Percentiles rank a stretch among this genome's conserved stretches.
These are phyloP conservation scores for Brettanomyces sp. DNA, from an alignment of 805 yeast species.

Conservation along the genomic window DNA sequence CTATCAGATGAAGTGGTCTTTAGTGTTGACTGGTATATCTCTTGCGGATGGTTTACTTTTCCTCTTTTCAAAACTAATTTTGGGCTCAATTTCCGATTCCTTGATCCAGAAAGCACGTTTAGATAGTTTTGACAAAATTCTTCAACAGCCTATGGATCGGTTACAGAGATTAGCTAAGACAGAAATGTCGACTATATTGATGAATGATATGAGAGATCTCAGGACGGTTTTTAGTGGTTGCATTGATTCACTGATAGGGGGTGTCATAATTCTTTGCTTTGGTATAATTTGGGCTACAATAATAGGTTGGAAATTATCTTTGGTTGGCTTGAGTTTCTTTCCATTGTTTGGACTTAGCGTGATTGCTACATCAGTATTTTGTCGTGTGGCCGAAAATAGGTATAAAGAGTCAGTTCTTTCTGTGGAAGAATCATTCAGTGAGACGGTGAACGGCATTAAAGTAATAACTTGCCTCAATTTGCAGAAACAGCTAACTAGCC, in stretches of 20 bases:
- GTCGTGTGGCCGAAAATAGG: slow-evolving; percentile 42
- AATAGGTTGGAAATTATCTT: slow-evolving; percentile 78
- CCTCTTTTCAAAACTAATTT: slow-evolving; percentile 38
- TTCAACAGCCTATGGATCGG: slow-evolving; percentile 47
- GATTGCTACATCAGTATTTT: slow-evolving; percentile 5
- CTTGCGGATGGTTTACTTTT: slow-evolving; percentile 49
- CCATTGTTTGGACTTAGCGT: slow-evolving; percentile 53
- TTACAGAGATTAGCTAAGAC: slow-evolving; percentile 36
- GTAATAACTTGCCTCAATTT: slow-evolving; percentile 55
- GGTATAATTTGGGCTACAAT: slow-evolving; percentile 74
- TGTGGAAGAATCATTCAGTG: slow-evolving; percentile 43
- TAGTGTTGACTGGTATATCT: slow-evolving; percentile 54
- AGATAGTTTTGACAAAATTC: slow-evolving; percentile 36
- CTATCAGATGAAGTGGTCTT: slow-evolving; percentile 54
- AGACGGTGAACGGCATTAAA: slow-evolving; percentile 47
- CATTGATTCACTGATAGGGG: slow-evolving; percentile 42
- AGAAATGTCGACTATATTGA: slow-evolving; percentile 53
- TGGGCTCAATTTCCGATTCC: slow-evolving; percentile 54
- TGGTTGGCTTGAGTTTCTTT: slow-evolving; percentile 71
- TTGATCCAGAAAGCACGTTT: slow-evolving; percentile 55
- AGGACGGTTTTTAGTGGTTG: slow-evolving; percentile 57
- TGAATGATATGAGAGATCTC: slow-evolving; percentile 78
- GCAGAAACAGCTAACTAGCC: slow-evolving; percentile 34
- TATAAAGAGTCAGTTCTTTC: slow-evolving; percentile 50
- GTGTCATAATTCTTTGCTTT: slow-evolving; percentile 41